phyloP scores from a whole-genome alignment of 177 flowering plant genomes.

The Tripterygium wilfordii region DNA sequence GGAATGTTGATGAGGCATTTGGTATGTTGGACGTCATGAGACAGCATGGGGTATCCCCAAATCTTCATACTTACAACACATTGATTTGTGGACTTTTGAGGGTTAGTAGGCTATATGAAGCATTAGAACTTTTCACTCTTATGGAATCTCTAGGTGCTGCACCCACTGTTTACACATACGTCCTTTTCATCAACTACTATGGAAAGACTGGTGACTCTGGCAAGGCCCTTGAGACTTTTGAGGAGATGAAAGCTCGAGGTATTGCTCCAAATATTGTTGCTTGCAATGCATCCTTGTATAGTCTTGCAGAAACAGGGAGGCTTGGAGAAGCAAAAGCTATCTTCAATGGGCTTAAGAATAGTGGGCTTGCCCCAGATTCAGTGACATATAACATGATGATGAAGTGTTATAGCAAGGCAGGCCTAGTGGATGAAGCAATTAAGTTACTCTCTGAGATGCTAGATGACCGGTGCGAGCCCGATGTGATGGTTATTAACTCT shows the following conservation, averaged over 20 bases:
- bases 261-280: conserved; percentile 78
- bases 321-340: conserved; percentile 58
- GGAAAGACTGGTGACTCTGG: conserved; percentile 64
- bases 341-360: conserved; percentile 46
- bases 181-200: conserved; percentile 82
- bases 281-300: conserved; percentile 71
- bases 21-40: conserved; percentile 52
- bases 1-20: conserved; percentile 72
- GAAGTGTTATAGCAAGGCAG: conserved; percentile 73
- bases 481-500: conserved; percentile 63
- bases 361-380: conserved; percentile 73
- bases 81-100: conserved; percentile 77
- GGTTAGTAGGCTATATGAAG: conserved; percentile 47
- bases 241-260: conserved; percentile 70
- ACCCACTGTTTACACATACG: conserved; percentile 65
- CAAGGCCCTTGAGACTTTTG: conserved; percentile 72
- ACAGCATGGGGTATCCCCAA: conserved; percentile 56
- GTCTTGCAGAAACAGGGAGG: conserved; percentile 69
- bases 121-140: conserved; percentile 39
- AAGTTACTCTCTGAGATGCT: conserved; percentile 62
- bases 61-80: conserved; percentile 80
- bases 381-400: conserved; percentile 96
- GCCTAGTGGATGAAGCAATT: conserved; percentile 73
- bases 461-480: conserved; percentile 48
- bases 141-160: conserved; percentile 52